Percentiles rank a stretch among this genome's conserved stretches.
These are phyloP conservation scores for Nicotiana tabacum DNA, from an alignment of 257 asterid genomes.

Conservation along the genomic window DNA sequence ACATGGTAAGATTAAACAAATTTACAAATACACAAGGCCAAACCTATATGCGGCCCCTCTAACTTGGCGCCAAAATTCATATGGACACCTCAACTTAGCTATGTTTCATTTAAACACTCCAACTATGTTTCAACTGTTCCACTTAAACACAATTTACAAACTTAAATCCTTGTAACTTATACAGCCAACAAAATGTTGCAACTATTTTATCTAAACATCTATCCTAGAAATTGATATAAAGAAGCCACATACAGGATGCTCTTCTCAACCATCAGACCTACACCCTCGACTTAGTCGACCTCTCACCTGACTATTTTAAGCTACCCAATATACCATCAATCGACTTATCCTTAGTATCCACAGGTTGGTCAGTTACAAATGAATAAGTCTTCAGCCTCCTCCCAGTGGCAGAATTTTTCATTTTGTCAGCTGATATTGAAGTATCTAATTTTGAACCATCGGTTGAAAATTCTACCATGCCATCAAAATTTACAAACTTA, in stretches of 20 bases:
- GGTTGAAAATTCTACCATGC: conserved; percentile 8
- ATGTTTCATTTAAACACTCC: too few species aligned
- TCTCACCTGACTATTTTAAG: conserved; percentile 41
- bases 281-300: conserved; percentile 29
- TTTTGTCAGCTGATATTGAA: conserved; percentile 12
- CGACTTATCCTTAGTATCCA: conserved; percentile 38
- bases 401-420: conserved; percentile 1
- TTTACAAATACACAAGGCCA: too few species aligned
- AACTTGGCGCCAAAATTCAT: too few species aligned
- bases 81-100: too few species aligned
- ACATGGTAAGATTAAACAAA: too few species aligned
- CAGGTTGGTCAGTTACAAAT: conserved; percentile 49
- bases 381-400: conserved; percentile 39
- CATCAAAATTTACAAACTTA: neutral
- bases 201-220: neutral
- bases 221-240: neutral
- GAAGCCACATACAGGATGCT: neutral
- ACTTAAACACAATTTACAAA: too few species aligned
- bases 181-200: too few species aligned
- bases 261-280: conserved; percentile 9
- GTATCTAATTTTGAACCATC: conserved; percentile 17
- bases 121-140: too few species aligned
- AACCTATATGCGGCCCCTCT: too few species aligned
- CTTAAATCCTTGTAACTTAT: too few species aligned
- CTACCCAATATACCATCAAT: conserved; percentile 54